A percentile compares a stretch with the other conserved stretches of the same genome.
phyloP scores from a whole-genome alignment of 2,329 filamentous ascomycete species.

The Aspergillus sp. region DNA sequence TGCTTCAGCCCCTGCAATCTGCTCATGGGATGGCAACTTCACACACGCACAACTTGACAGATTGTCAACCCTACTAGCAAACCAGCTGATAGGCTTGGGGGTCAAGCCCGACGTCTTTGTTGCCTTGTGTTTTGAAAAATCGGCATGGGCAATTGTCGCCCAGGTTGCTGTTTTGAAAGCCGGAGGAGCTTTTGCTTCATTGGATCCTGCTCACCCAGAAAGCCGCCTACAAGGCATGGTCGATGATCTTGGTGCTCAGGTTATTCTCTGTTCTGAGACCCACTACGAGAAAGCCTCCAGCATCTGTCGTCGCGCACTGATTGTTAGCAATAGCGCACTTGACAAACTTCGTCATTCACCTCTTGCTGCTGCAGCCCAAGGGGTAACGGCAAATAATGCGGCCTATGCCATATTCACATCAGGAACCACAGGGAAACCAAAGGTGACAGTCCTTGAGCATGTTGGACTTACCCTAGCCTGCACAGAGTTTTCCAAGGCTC shows the following conservation, averaged over 20 bases:
- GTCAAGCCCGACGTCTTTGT: conserved; percentile 44
- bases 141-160: conserved; percentile 45
- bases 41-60: conserved; percentile 41
- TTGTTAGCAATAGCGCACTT: conserved; percentile 32
- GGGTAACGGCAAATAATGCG: conserved; percentile 29
- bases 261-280: conserved; percentile 37
- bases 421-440: conserved; percentile 58
- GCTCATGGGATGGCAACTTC: conserved; percentile 40
- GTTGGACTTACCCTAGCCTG: conserved; percentile 58
- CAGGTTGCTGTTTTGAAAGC: conserved; percentile 46
- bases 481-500: conserved; percentile 52
- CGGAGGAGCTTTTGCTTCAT: conserved; percentile 45
- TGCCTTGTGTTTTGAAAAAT: conserved; percentile 47
- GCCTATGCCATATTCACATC: conserved; percentile 65
- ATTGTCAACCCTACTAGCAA: conserved; percentile 39
- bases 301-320: conserved; percentile 30
- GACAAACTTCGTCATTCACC: conserved; percentile 28
- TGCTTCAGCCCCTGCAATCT: conserved; percentile 32
- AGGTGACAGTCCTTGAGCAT: conserved; percentile 65
- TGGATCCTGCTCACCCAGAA: conserved; percentile 45
- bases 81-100: conserved; percentile 39
- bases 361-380: conserved; percentile 15
- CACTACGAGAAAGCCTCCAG: conserved; percentile 32
- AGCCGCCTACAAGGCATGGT: conserved; percentile 38
- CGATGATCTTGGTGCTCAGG: conserved; percentile 35